phyloP scores from a whole-genome alignment of 371 early-diverging fungal species.

The Blakeslea trispora region DNA sequence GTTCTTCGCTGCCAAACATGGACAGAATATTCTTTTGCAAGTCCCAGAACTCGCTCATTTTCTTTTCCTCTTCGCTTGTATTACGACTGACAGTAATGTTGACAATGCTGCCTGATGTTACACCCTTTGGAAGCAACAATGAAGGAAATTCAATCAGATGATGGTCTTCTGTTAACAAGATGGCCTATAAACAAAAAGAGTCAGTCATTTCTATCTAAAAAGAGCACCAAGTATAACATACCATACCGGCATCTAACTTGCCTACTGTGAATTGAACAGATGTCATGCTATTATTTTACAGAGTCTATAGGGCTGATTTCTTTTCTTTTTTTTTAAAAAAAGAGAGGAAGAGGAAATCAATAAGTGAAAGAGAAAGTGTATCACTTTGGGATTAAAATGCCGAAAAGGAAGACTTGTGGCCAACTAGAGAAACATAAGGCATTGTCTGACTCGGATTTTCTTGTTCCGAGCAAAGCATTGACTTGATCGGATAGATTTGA shows the following conservation, averaged over 20 bases:
- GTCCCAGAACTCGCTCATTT: slow-evolving; percentile 80
- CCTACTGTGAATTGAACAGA: slow-evolving; percentile 88
- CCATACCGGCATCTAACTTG: slow-evolving; percentile 91
- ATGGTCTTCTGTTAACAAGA: slow-evolving; percentile 92
- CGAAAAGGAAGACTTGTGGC: too few species aligned
- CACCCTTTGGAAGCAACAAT: slow-evolving; percentile 91
- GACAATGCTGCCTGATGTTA: slow-evolving; percentile 91
- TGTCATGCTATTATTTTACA: too few species aligned
- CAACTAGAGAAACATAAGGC: too few species aligned
- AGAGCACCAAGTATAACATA: slow-evolving; percentile 13
- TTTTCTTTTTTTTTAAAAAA: too few species aligned
- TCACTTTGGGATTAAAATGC: too few species aligned
- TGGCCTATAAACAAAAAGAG: slow-evolving; percentile 58
- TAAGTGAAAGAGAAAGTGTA: too few species aligned
- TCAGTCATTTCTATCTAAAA: background rate
- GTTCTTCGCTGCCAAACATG: slow-evolving; percentile 78
- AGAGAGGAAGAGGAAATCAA: too few species aligned
- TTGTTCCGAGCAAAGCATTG: too few species aligned
- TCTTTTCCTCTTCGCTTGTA: slow-evolving; percentile 76
- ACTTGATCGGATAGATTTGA: too few species aligned
- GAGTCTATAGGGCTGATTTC: too few species aligned
- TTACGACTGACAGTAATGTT: slow-evolving; percentile 92
- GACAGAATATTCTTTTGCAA: slow-evolving; percentile 83
- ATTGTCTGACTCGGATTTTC: too few species aligned
- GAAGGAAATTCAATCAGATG: slow-evolving; percentile 98